These are phyloP conservation scores for Hericium alpestre DNA, from an alignment of 768 basidiomycete genomes.

Conservation along the genomic window DNA sequence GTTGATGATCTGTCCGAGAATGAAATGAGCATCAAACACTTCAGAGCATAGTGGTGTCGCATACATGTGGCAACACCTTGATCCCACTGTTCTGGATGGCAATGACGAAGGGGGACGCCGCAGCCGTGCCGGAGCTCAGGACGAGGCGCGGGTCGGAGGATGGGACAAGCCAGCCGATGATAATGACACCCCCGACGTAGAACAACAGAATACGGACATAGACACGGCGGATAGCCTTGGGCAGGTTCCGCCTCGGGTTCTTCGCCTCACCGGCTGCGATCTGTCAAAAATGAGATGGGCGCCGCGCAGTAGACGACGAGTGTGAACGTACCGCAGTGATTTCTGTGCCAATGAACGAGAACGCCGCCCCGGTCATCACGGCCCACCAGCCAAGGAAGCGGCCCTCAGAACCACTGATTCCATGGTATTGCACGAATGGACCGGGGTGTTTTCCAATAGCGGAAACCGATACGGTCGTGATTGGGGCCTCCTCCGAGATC, in stretches of 20 bases:
- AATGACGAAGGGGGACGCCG: conserved; percentile 84
- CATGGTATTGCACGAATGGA: conserved; percentile 65
- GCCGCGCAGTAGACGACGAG: not conserved
- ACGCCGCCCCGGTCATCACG: conserved; percentile 79
- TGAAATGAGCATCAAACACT: not conserved
- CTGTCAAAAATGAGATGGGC: conserved; percentile 24
- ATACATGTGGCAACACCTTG: conserved; percentile 67
- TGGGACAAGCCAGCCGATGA: conserved; percentile 80
- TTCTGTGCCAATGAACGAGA: conserved; percentile 90
- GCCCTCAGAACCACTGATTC: conserved; percentile 58
- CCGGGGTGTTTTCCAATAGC: conserved; percentile 87
- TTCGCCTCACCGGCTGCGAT: conserved; percentile 86
- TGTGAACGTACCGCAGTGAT: conserved; percentile 65
- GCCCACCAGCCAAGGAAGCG: conserved; percentile 66
- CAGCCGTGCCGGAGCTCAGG: conserved; percentile 48
- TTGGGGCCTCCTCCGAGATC: conserved; percentile 84
- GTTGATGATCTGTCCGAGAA: conserved; percentile 51
- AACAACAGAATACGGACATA: conserved; percentile 78
- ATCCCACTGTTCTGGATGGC: conserved; percentile 84
- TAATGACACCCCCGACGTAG: conserved; percentile 46
- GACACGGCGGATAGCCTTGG: conserved; percentile 47
- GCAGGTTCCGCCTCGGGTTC: conserved; percentile 67
- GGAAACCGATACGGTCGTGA: conserved; percentile 60
- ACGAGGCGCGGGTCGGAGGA: conserved; percentile 49
- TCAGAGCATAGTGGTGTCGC: conserved; percentile 16